Base-by-base conservation (phyloP, 2,329 filamentous ascomycete genomes). In the Microdochium trichocladiopsis region DNA sequence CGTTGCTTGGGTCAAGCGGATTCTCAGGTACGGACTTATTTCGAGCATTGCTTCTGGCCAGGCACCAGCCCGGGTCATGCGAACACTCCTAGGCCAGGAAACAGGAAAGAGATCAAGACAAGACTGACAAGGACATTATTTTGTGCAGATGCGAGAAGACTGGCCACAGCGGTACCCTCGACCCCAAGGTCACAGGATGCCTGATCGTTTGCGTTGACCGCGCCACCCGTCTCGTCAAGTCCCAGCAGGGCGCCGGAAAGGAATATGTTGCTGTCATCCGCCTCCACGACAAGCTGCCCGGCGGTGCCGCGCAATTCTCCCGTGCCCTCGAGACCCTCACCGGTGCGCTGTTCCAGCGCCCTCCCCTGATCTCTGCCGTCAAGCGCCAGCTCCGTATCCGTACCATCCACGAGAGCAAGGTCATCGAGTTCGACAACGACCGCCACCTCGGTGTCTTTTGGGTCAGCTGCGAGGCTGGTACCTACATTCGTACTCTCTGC, bases 1-100 rank as follows among this genome's bases (percentile, higher is more conserved):
- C 60, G 94, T 99, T 67, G 93, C 94, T 60, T 99, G 94, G 94
- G 88, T 97, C 63, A 99, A 99, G 86, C 87, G 93, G 64, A 97
- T 97, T 65, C 80, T 99, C 52, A 86, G 88, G 87, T 91, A 83
- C 58, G 73, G 66, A 11, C 9, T 6, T 4, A 24, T 41, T 18
- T 41, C n/a, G 10, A 10, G 10, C 22, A 24, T 6, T 47, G n/a
- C 11, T n/a, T 22, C 5, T n/a, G 8, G 5, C 23, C 12, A 23
- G 23, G 45, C 18, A 11, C n/a, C 5, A 18, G n/a, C n/a, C 36
- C 11, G 5, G 36, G 6, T 41, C n/a, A 16, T 16, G 50, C 25
- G 18, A 23, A 37, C 6, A 22, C n/a, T n/a, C n/a, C n/a, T n/a
- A n/a, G n/a, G n/a, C n/a, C n/a, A n/a, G n/a, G n/a, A 43, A 47